These are phyloP conservation scores for Nevesoporus exiguus DNA, from an alignment of 768 basidiomycete species.

Conservation along the genomic window DNA sequence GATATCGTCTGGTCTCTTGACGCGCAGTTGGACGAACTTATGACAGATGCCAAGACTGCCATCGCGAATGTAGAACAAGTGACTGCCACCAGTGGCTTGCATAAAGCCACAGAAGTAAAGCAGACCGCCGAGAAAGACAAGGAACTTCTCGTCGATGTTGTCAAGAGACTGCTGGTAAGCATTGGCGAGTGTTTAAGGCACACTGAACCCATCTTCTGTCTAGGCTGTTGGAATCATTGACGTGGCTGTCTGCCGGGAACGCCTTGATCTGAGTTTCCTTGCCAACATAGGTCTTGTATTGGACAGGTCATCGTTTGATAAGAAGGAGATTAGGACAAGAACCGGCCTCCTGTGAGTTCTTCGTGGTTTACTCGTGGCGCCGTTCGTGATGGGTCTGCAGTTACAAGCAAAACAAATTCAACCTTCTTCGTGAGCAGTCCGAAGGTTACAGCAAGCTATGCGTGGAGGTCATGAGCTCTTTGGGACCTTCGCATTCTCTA, in stretches of 20 bases:
- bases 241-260: constrained; percentile 63
- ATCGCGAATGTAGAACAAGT: constrained; percentile 32
- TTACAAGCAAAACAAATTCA: constrained; percentile 98
- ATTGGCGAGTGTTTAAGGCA: not conserved
- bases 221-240: constrained; percentile 60
- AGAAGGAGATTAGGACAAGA: constrained; percentile 77
- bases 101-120: constrained; percentile 43
- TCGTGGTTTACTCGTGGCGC: not conserved
- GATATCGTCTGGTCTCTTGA: constrained; percentile 84
- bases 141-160: constrained; percentile 51
- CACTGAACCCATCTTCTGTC: constrained; percentile 1
- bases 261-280: constrained; percentile 65
- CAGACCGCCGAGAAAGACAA: constrained; percentile 61
- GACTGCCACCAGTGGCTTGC: constrained; percentile 21
- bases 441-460: constrained; percentile 96
- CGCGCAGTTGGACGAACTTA: constrained; percentile 67
- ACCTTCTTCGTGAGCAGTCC: constrained; percentile 93
- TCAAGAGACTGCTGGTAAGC: constrained; percentile 58
- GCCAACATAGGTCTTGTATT: constrained; percentile 62
- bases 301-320: constrained; percentile 65
- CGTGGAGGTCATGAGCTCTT: constrained; percentile 72
- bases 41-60: constrained; percentile 50
- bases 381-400: constrained; percentile 38
- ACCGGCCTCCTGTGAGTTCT: constrained; percentile 75
- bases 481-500: constrained; percentile 72